A percentile compares a stretch with the other conserved stretches of the same genome.
These are phyloP conservation scores for Novymonas esmeraldas DNA, from an alignment of 208 protist genomes.

Conservation along the genomic window DNA sequence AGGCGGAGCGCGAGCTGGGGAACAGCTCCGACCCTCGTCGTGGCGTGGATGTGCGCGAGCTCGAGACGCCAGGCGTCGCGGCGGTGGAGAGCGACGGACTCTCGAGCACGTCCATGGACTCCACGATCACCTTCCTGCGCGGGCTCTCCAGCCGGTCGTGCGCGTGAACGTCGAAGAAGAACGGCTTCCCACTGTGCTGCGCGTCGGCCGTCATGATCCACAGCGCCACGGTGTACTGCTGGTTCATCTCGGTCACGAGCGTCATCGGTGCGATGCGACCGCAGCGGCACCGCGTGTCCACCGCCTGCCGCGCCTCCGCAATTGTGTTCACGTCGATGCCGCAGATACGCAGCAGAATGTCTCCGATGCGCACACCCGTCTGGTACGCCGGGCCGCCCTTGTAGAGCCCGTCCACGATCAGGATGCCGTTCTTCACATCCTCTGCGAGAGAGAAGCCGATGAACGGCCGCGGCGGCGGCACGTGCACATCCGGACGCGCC, in stretches of 20 bases:
- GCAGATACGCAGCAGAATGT: conserved; percentile 39
- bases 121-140: conserved; percentile 18
- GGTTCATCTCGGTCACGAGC: conserved; percentile 30
- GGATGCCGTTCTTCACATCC: conserved; percentile 20
- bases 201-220: conserved; percentile 61
- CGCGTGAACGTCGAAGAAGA: conserved; percentile 44
- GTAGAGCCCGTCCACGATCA: conserved; percentile 48
- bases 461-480: conserved; percentile 38
- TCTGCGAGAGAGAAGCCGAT: conserved; percentile 56
- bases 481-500: neutral
- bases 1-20: conserved; percentile 13
- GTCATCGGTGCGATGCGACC: conserved; percentile 42
- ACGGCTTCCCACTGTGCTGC: conserved; percentile 36
- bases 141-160: conserved; percentile 39
- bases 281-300: conserved; percentile 34
- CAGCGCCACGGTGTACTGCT: conserved; percentile 48
- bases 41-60: neutral
- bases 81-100: neutral
- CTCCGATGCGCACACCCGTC: conserved; percentile 53
- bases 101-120: conserved; percentile 11
- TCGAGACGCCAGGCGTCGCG: neutral
- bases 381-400: conserved; percentile 53
- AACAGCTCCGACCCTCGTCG: neutral
- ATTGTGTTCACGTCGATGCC: conserved; percentile 35
- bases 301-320: conserved; percentile 33